Percentiles rank a stretch among this genome's conserved stretches.
Evolutionary conservation across 2,329 filamentous ascomycete genomes (phyloP).

Genomic region (Pseudogymnoascus sp.): DNA sequence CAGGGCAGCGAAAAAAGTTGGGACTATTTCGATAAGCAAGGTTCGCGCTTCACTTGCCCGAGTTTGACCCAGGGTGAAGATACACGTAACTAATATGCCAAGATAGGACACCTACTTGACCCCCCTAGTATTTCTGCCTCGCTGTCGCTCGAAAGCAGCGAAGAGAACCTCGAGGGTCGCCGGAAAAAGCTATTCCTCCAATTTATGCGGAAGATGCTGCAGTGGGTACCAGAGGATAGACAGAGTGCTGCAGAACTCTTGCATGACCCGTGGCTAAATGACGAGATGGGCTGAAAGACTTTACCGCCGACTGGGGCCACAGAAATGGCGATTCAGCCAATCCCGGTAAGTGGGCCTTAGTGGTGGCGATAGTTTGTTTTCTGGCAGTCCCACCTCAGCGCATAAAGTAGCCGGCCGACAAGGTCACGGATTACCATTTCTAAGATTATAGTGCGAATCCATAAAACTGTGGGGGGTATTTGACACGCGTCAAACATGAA

Average conservation of each 20-base stretch:
- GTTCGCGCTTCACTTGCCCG: background rate
- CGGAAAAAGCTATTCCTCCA: constrained; percentile 28
- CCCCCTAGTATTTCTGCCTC: background rate
- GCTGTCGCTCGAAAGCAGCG: constrained; percentile 13
- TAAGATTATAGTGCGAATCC: background rate
- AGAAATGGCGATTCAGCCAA: background rate
- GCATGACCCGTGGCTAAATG: constrained; percentile 27
- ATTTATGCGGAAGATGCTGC: constrained; percentile 28
- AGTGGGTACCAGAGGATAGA: constrained; percentile 29
- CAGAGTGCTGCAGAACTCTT: constrained; percentile 28
- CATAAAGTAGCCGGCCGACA: background rate
- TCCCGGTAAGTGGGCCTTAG: background rate
- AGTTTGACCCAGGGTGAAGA: background rate
- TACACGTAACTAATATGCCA: background rate
- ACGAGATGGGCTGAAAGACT: background rate
- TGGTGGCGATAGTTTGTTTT: background rate
- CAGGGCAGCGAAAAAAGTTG: background rate
- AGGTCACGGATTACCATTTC: background rate
- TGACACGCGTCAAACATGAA: background rate
- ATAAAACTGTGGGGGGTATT: background rate
- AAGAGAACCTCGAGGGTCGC: constrained; percentile 23
- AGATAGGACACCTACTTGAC: background rate
- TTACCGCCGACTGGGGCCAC: background rate
- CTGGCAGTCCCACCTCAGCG: background rate
- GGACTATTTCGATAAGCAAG: background rate